Conservation (phyloP, 2,329 filamentous ascomycete genomes). For the Colletotrichum australisinense region DNA sequence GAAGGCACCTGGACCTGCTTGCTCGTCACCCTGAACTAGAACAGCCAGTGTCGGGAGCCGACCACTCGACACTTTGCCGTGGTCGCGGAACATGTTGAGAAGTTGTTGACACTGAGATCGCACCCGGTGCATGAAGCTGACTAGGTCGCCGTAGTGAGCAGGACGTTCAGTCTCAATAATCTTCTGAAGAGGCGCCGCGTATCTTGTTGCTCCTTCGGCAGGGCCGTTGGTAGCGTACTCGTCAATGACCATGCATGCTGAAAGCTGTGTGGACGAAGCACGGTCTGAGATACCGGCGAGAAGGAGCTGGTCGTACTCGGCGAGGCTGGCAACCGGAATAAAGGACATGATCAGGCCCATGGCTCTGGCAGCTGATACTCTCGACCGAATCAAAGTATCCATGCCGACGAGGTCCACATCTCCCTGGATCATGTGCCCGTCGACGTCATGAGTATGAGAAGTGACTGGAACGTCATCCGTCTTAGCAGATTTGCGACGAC, state of each 20-base stretch:
- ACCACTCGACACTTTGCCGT: conserved; percentile 81
- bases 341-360: conserved; percentile 86
- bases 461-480: conserved; percentile 73
- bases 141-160: conserved; percentile 86
- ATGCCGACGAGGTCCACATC: conserved; percentile 94
- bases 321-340: conserved; percentile 73
- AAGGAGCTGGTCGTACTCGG: conserved; percentile 73
- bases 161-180: conserved; percentile 88
- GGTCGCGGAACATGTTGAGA: conserved; percentile 90
- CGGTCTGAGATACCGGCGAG: conserved; percentile 76
- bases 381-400: conserved; percentile 88
- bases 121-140: conserved; percentile 89
- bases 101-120: conserved; percentile 92
- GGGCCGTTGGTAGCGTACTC: conserved; percentile 79
- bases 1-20: conserved; percentile 93
- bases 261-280: conserved; percentile 87
- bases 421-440: conserved; percentile 97
- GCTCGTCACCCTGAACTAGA: conserved; percentile 91
- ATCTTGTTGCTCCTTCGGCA: conserved; percentile 63
- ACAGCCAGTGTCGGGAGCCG: conserved; percentile 87
- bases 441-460: conserved; percentile 90
- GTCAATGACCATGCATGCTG: conserved; percentile 85
- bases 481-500: conserved; percentile 88
- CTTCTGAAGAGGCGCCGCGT: conserved; percentile 73
- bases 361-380: conserved; percentile 87